A percentile compares a stretch with the other conserved stretches of the same genome.
These are phyloP conservation scores for Boletales sp. DNA, from an alignment of 768 basidiomycete genomes.

Conservation along the genomic window DNA sequence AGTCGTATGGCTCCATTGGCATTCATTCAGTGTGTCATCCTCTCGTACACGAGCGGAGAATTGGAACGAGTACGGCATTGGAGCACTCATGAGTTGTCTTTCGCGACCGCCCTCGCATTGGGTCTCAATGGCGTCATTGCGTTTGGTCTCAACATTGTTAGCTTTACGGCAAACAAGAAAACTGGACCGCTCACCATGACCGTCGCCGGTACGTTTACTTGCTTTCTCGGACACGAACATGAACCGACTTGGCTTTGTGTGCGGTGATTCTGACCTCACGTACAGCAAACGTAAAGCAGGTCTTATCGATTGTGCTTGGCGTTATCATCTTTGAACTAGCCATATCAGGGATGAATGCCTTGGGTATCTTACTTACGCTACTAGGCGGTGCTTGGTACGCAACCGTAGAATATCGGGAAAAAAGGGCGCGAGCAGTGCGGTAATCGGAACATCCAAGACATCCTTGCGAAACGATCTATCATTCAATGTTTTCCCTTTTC, in stretches of 20 bases:
- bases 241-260: too few relatives aligned
- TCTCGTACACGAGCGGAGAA: slow-evolving; percentile 81
- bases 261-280: slow-evolving; percentile 6
- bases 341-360: slow-evolving; percentile 73
- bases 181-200: slow-evolving; percentile 89
- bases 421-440: slow-evolving; percentile 23
- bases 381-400: slow-evolving; percentile 84
- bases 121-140: slow-evolving; percentile 82
- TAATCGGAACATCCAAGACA: neutral
- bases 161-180: slow-evolving; percentile 93
- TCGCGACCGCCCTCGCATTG: slow-evolving; percentile 49
- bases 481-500: neutral
- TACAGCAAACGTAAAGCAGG: slow-evolving; percentile 88
- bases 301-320: slow-evolving; percentile 81
- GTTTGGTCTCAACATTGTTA: slow-evolving; percentile 89
- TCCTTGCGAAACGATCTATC: neutral
- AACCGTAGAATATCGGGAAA: slow-evolving; percentile 58
- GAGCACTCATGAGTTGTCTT: slow-evolving; percentile 38
- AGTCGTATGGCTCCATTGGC: slow-evolving; percentile 91
- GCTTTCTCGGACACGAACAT: neutral
- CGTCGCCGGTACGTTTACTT: slow-evolving; percentile 63
- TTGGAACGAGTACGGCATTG: slow-evolving; percentile 55
- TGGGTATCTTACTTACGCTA: slow-evolving; percentile 84
- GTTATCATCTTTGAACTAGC: slow-evolving; percentile 80
- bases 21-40: slow-evolving; percentile 77